phyloP scores from a whole-genome alignment of 805 yeast genomes.

The Yamadazyma olivae region DNA sequence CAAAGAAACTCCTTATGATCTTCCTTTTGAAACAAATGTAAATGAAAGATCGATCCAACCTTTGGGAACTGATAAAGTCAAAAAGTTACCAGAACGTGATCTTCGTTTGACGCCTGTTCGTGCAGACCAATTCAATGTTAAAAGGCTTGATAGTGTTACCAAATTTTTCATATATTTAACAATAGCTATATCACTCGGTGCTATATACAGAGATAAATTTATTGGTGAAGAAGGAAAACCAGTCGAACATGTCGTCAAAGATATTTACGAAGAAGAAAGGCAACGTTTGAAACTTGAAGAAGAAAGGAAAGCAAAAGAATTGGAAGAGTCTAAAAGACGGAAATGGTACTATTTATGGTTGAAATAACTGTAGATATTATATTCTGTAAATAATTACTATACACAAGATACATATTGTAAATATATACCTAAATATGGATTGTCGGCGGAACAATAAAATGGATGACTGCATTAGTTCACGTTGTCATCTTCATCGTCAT shows the following conservation, averaged over 20 bases:
- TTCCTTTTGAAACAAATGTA: constrained; percentile 44
- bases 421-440: constrained; percentile 3
- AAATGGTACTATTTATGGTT: constrained; percentile 52
- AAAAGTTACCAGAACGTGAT: constrained; percentile 37
- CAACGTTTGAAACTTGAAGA: constrained; percentile 17
- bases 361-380: background rate
- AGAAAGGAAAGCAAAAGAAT: constrained; percentile 4
- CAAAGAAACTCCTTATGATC: constrained; percentile 49
- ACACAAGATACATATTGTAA: background rate
- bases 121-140: constrained; percentile 43
- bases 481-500: constrained; percentile 3
- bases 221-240: constrained; percentile 45
- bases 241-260: constrained; percentile 32
- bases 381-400: constrained; percentile 1
- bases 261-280: constrained; percentile 34
- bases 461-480: background rate
- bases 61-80: constrained; percentile 18
- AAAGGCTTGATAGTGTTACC: constrained; percentile 55
- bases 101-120: constrained; percentile 45
- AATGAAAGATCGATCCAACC: constrained; percentile 24
- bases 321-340: constrained; percentile 7
- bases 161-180: constrained; percentile 51
- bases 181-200: constrained; percentile 45
- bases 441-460: too few relatives aligned
- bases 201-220: constrained; percentile 54